These are phyloP conservation scores for Leptomonas pyrrhocoris DNA, from an alignment of 208 protist genomes.

Conservation along the genomic window DNA sequence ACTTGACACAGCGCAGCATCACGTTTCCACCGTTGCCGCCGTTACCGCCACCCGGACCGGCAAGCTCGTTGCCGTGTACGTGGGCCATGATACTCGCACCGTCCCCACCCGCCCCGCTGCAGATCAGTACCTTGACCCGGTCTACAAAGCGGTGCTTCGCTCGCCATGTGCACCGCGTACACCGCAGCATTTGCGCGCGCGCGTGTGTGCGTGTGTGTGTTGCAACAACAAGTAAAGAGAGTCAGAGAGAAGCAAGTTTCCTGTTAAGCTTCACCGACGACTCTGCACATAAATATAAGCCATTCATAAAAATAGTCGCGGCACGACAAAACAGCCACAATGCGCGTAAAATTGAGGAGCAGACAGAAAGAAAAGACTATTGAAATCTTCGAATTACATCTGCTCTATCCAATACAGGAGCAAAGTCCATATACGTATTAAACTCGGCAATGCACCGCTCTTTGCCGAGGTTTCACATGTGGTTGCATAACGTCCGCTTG, in stretches of 20 bases:
- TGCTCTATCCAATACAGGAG: no score
- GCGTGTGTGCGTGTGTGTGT: not conserved
- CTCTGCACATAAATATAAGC: no score
- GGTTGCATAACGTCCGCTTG: no score
- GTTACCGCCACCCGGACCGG: conserved; percentile 90
- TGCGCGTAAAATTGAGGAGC: not conserved
- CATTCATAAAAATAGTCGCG: no score
- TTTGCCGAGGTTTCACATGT: no score
- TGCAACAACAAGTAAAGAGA: conserved; percentile 13
- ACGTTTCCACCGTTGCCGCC: conserved; percentile 89
- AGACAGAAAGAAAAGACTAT: not conserved
- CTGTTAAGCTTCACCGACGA: not conserved
- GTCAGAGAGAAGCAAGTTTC: not conserved
- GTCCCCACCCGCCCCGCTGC: conserved; percentile 84
- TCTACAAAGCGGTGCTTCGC: conserved; percentile 69
- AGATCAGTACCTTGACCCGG: conserved; percentile 83
- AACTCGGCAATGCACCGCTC: no score
- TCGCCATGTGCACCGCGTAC: conserved; percentile 3
- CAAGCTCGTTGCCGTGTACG: conserved; percentile 89
- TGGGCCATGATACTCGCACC: conserved; percentile 90
- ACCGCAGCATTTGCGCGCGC: conserved; percentile 20
- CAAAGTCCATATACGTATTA: no score
- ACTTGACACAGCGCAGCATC: conserved; percentile 65
- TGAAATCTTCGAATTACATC: no score
- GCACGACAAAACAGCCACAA: not conserved